phyloP scores from a whole-genome alignment of 805 yeast genomes.

The Yarrowia divulgata region DNA sequence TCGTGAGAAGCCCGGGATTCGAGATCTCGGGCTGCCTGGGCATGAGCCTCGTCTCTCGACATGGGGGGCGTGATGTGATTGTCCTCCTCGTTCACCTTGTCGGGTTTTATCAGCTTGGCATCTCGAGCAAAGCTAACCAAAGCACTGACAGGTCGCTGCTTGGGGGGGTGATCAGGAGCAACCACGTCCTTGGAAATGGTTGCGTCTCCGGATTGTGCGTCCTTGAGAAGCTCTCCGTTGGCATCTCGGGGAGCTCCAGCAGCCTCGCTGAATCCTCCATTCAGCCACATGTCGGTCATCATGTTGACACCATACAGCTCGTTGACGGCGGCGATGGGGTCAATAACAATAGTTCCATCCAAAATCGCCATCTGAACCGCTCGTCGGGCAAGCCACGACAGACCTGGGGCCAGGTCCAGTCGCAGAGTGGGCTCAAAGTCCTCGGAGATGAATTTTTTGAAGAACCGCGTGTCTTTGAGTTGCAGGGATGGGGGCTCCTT shows the following conservation, averaged over 20 bases:
- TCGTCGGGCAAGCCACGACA: slow-evolving; percentile 67
- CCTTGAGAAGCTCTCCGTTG: slow-evolving; percentile 22
- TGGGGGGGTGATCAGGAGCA: slow-evolving; percentile 14
- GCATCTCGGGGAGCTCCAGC: slow-evolving; percentile 36
- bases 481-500: slow-evolving; percentile 34
- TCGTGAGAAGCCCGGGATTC: slow-evolving; percentile 21
- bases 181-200: slow-evolving; percentile 18
- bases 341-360: slow-evolving; percentile 82
- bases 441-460: slow-evolving; percentile 69
- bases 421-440: slow-evolving; percentile 80
- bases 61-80: slow-evolving; percentile 20
- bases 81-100: slow-evolving; percentile 27
- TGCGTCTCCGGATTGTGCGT: slow-evolving; percentile 32
- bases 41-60: slow-evolving; percentile 18
- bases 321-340: slow-evolving; percentile 85
- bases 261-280: slow-evolving; percentile 31
- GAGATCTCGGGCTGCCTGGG: slow-evolving; percentile 30
- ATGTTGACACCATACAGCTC: slow-evolving; percentile 53
- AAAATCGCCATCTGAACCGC: slow-evolving; percentile 69
- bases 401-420: slow-evolving; percentile 67
- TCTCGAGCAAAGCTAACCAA: slow-evolving; percentile 33
- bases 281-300: slow-evolving; percentile 38
- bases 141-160: slow-evolving; percentile 27
- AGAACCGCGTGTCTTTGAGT: slow-evolving; percentile 63
- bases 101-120: slow-evolving; percentile 16